These are phyloP conservation scores for Gonium pectorale DNA, from an alignment of 139 green algal species.

Conservation along the genomic window DNA sequence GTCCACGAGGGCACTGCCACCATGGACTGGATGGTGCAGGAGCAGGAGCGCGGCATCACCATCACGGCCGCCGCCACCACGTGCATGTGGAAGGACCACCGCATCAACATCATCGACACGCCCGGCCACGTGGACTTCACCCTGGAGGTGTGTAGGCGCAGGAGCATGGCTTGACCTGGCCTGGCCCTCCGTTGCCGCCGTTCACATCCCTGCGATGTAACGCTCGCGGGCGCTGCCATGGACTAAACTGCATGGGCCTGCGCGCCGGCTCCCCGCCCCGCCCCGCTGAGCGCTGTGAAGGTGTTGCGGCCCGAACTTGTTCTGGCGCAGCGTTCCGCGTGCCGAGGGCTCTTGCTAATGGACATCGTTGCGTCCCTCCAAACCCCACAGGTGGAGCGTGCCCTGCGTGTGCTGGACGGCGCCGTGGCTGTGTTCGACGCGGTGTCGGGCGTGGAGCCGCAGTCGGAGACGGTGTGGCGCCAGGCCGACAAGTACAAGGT, in stretches of 20 bases:
- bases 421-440: conserved; percentile 96
- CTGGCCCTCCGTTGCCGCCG: no score
- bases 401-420: conserved; percentile 98
- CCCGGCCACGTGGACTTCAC: conserved; percentile 98
- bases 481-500: conserved; percentile 99
- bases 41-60: conserved; percentile 99
- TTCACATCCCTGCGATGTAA: no score
- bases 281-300: no score
- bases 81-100: conserved; percentile 95
- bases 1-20: conserved; percentile 98
- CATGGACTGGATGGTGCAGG: conserved; percentile 97
- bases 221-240: no score
- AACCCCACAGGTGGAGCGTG: conserved; percentile 83
- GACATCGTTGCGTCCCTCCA: no score
- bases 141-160: conserved; percentile 76
- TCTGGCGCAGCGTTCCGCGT: no score
- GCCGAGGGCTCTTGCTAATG: no score
- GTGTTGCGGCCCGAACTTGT: no score
- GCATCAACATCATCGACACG: conserved; percentile 99
- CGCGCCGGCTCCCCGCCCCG: no score
- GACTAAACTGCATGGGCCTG: no score
- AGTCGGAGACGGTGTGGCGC: conserved; percentile 98
- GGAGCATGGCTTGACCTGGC: no score
- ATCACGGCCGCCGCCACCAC: conserved; percentile 99
- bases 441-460: conserved; percentile 98